These are phyloP conservation scores for Fibroporia radiculosa DNA, from an alignment of 768 basidiomycete genomes.

Conservation along the genomic window DNA sequence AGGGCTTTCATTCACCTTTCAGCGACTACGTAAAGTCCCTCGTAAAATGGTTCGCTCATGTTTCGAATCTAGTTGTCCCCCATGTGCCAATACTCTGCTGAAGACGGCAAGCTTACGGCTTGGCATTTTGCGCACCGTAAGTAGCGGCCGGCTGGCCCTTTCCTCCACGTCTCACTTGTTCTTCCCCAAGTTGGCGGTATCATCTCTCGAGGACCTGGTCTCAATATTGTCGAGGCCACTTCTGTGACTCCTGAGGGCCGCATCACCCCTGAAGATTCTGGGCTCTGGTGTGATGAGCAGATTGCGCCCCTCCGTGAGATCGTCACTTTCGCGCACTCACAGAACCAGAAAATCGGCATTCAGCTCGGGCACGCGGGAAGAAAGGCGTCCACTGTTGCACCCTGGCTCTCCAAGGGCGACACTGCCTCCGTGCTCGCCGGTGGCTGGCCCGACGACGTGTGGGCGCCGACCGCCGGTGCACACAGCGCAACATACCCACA, in stretches of 20 bases:
- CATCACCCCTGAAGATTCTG: constrained; percentile 52
- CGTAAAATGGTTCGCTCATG: not conserved
- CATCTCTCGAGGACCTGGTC: constrained; percentile 44
- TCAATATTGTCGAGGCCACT: constrained; percentile 60
- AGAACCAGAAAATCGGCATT: constrained; percentile 63
- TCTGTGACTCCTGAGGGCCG: constrained; percentile 52
- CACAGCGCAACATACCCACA: constrained; percentile 35
- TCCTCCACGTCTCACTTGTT: not conserved
- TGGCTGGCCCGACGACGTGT: constrained; percentile 28
- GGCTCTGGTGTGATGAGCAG: constrained; percentile 59
- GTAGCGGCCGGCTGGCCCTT: constrained; percentile 1
- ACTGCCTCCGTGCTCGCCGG: constrained; percentile 30
- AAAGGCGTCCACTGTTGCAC: constrained; percentile 56
- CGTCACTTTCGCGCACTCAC: constrained; percentile 63
- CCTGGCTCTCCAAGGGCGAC: constrained; percentile 49
- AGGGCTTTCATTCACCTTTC: too few relatives aligned
- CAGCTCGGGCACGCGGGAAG: constrained; percentile 74
- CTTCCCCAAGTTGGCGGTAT: constrained; percentile 39
- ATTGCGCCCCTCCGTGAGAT: constrained; percentile 39
- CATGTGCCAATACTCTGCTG: constrained; percentile 52
- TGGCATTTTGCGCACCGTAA: constrained; percentile 50
- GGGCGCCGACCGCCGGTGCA: constrained; percentile 47
- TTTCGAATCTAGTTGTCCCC: constrained; percentile 36
- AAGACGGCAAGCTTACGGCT: constrained; percentile 41
- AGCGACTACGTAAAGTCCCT: not conserved